Evolutionary conservation across 345 rosid species (phyloP), one percentile per base, ranked within the genome.

Genomic region (Citrus maxima): DNA sequence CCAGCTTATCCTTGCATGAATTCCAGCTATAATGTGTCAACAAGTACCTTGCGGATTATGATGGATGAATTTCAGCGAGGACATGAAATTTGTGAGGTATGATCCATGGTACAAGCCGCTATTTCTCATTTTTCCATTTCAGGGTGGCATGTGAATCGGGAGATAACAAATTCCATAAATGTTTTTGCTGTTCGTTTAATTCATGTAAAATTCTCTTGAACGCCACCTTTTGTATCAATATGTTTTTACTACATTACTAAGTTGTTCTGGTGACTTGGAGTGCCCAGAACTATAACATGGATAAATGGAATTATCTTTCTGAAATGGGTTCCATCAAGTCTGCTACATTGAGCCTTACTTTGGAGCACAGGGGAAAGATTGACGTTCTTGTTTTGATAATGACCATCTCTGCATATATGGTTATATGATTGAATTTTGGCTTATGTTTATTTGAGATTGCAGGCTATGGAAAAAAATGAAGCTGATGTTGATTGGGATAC

Each of bases 1-100:
- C 99, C 99, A 67, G 99, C 99, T 61, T 96, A 94, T 80, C 98
- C 99, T 19, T 88, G 88, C 85, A 96, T 96, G 99, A 96, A 96
- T 84, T 94, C 98, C 68, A 96, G 98, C 86, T 96, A 96, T 80
- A 96, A 96, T 84, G 98, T 96, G 77, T 94, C 99, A 6, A 73
- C 87, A 10, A 96, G 97, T 85, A 96, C 99, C 54, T 78, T 94
- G 85, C 91, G 93, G 35, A 90, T 96, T 80, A 91, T 96, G 97
- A 86, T 90, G 7, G 97, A 89, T 77, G 99, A 96, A 84, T 96
- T 96, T 86, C 90, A 90, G 85, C 92, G 99, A 85, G 99, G 97
- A 64, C 85, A 85, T 83, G 97, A 94, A 35, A 87, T 96, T 68
- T 94, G 99, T 67, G 99, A 96, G 97, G 99, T 96, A 89, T 74